Evolutionary conservation across 2,329 filamentous ascomycete genomes (phyloP), one percentile per base, ranked within the genome.

Genomic region (Trichoderma brevicompactum): DNA sequence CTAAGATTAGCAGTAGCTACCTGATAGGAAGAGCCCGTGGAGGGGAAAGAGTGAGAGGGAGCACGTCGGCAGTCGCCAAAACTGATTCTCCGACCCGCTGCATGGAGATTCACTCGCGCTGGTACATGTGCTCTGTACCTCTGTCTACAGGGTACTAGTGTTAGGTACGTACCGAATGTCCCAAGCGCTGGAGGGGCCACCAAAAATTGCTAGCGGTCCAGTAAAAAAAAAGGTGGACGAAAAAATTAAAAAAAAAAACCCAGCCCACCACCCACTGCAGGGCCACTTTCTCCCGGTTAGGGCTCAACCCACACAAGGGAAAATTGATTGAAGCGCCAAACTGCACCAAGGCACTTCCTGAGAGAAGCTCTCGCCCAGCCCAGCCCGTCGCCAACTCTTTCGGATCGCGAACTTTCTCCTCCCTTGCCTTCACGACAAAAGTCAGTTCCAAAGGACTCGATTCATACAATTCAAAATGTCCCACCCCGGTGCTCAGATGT

Each of bases 401-500:
- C 36, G 48, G 54, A 66, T 65, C 61, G 65, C 65, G 49, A 62
- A 67, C 53, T 56, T 67, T 52, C 55, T 66, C 60, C 64, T 38
- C 19, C 28, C 49, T 59, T 59, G 49, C 46, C 64, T 68, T 55
- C 55, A 52, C 65, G 68, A 65, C 67, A 69, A 73, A 60, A 23
- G 23, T 28, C 23, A 28, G 23, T 28, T 28, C 23, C 23, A 12
- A 52, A 55, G 23, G 59, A 69, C 53, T 64, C 49, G 28, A 49
- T 43, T 65, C 43, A 54, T 28, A 72, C 72, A 68, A 76, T 78
- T 79, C 82, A 87, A 80, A 72, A 87, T 87, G 85, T 83, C 85
- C 81, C 80, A 82, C 77, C 82, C 84, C 73, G 85, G 85, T 78
- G 79, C 83, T 77, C 85, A 87, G 79, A 87, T 87, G 85, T 87